Evolutionary conservation across 2,329 filamentous ascomycete genomes (phyloP), one percentile per base, ranked within the genome.

Genomic region (Acarospora socialis): DNA sequence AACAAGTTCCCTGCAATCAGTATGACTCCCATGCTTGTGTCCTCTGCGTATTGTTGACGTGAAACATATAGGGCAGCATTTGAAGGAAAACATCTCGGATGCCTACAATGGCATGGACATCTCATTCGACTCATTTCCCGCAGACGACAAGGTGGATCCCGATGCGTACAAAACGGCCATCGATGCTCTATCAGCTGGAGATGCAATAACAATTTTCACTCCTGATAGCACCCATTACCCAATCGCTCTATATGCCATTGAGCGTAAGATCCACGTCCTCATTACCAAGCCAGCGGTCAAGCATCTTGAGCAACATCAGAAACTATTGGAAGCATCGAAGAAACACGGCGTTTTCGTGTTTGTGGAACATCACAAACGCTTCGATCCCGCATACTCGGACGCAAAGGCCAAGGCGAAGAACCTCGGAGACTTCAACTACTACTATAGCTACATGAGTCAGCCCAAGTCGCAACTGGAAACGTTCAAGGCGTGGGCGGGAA

Each of bases 401-500:
- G 87, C 87, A 9, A 72, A 77, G 30, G 77, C 77, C 60, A 75
- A 78, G 46, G 81, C 82, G 9, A 61, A 72, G 50, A 73, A 66
- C 32, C 65, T 94, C 5, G 86, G 86, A 42, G 83, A 93, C 59
- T 94, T 94, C 73, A 93, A 92, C 66, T 94, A 94, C 67, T 94
- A 92, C 55, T 94, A 93, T 68, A 79, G 73, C 46, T 94, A 94
- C 70, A 92, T 93, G 84, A 82, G 76, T 30, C 84, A 93, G 65
- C 81, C 78, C 38, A 92, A 92, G 61, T 82, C 69, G 30, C 84
- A 92, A 60, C 70, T 93, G 28, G 81, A 92, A 65, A 93, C 84
- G 1, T 93, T 93, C 73, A 86, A 83, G 58, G 79, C 83, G 3
- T 93, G 84, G 84, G 86, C 86, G 0, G 86, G 86, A 41, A 74